Conservation (phyloP, 768 basidiomycete species). For the Leucocoprinus birnbaumii region DNA sequence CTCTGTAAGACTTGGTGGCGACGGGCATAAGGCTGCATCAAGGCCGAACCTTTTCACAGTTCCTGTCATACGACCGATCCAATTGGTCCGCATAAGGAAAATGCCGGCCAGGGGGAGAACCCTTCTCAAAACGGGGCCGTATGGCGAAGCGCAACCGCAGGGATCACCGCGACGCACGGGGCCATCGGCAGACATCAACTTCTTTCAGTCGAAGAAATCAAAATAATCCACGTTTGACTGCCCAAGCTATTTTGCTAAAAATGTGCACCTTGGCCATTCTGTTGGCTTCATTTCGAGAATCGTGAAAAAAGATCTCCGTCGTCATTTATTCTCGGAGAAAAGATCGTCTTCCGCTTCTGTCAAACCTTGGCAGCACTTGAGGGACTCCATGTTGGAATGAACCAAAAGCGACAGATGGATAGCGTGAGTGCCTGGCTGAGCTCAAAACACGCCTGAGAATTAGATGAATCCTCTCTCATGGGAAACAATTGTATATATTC, state of each 20-base stretch:
- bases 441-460: not conserved
- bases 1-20: not conserved
- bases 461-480: not conserved
- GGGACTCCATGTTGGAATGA: not conserved
- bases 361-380: too few species aligned
- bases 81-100: not conserved
- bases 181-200: constrained; percentile 4
- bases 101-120: not conserved
- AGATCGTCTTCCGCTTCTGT: not conserved
- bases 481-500: not conserved
- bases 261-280: not conserved
- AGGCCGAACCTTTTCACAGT: not conserved
- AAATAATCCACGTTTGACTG: not conserved
- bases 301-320: not conserved
- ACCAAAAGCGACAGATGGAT: not conserved
- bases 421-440: not conserved
- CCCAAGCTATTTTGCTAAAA: not conserved
- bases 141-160: not conserved
- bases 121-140: not conserved
- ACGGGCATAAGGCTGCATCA: constrained; percentile 5
- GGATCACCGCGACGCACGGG: constrained; percentile 8
- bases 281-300: not conserved
- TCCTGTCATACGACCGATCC: not conserved
- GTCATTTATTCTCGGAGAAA: constrained; percentile 4
- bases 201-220: not conserved